Evolutionary conservation across 176 grass and related monocot genomes (phyloP), one percentile per base, ranked within the genome.

Genomic region (Oryza meyeriana): DNA sequence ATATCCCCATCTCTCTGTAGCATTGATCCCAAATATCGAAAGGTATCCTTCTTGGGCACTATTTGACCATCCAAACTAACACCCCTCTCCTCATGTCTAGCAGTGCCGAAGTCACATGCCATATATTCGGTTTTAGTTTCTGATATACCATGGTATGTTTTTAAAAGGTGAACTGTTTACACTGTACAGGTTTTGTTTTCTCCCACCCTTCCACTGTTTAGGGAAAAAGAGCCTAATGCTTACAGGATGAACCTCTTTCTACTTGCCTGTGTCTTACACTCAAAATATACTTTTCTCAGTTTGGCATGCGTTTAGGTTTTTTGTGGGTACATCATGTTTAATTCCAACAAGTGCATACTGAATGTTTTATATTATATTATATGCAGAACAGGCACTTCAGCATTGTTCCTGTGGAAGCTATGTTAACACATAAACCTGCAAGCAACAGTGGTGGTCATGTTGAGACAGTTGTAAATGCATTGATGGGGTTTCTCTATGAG

Each of bases 361-460:
- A n/a, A n/a, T n/a, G n/a, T n/a, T n/a, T n/a, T n/a, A n/a, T n/a
- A 72, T 79, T 83, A 55, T 55, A 55, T 55, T 22, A 55, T 39
- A 55, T 84, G 28, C 47, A 88, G 69, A 57, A 85, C 57, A 50
- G 82, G 38, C 87, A 95, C 75, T 93, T 91, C 52, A 47, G 73
- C 35, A 87, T 96, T 40, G 86, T 93, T 77, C 77, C 77, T 35
- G 59, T 93, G 33, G 90, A 93, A 83, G 86, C 83, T 41, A 90
- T 92, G 85, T 66, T 79, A 65, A 80, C 85, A 34, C 69, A 83
- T 74, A 88, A 92, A 52, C 66, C 83, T 48, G 86, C 89, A 80
- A 90, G 86, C 38, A 85, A 87, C 58, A 93, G 80, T 48, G 77
- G 82, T n/a, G 82, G 82, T 20, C 85, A 83, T 65, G 42, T 85